Percentiles rank a stretch among this genome's conserved stretches.
Conservation (phyloP, 2,329 filamentous ascomycete genomes). For the Ploettnerulaceae sp. region DNA sequence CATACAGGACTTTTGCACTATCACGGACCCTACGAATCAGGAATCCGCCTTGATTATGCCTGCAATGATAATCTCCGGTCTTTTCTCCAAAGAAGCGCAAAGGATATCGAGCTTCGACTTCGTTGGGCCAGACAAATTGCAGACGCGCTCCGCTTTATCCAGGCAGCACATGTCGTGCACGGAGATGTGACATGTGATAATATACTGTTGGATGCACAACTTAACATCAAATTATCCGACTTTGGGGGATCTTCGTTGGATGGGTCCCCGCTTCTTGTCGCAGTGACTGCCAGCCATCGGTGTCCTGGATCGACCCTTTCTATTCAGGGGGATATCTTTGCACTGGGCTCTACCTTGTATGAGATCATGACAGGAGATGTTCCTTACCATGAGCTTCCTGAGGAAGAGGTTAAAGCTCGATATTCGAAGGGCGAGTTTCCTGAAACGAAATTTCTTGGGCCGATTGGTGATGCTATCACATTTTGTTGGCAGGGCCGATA, state of each 20-base stretch:
- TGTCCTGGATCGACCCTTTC: not conserved
- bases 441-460: constrained; percentile 1
- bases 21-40: constrained; percentile 1
- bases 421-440: constrained; percentile 1
- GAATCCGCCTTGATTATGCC: constrained; percentile 4
- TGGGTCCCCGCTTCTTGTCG: not conserved
- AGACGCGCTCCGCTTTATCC: not conserved
- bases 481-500: not conserved
- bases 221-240: not conserved
- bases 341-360: constrained; percentile 4
- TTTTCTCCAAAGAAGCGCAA: not conserved
- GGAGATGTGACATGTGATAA: constrained; percentile 1
- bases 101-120: not conserved
- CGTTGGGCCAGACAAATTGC: constrained; percentile 1
- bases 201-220: not conserved
- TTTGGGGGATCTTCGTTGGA: constrained; percentile 2
- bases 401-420: not conserved
- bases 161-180: not conserved
- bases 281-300: not conserved
- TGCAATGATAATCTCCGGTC: not conserved
- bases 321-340: constrained; percentile 1
- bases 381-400: not conserved
- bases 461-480: constrained; percentile 2
- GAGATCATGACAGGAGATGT: not conserved
- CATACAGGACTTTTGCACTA: constrained; percentile 1